A percentile compares a stretch with the other conserved stretches of the same genome.
Evolutionary conservation across 495 filamentous ascomycete genomes (phyloP).

Genomic region (Aspergillus taichungensis): DNA sequence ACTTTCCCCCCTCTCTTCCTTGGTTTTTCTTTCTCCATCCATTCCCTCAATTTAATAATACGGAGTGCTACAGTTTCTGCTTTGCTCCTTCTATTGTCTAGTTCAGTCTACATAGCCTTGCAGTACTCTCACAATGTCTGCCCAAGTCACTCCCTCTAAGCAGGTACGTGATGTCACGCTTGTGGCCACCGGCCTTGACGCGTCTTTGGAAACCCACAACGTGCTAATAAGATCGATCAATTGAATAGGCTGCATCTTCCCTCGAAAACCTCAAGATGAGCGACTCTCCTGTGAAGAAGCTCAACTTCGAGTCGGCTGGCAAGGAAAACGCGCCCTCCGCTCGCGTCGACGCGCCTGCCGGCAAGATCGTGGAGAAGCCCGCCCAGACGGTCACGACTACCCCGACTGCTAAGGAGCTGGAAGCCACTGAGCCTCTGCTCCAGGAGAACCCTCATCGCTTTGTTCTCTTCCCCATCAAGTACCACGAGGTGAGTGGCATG

Average conservation of each 20-base stretch:
- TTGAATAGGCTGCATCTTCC: conserved; percentile 65
- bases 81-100: conserved; percentile 12
- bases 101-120: conserved; percentile 2
- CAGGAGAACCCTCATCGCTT: conserved; percentile 95
- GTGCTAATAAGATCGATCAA: conserved; percentile 14
- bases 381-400: conserved; percentile 40
- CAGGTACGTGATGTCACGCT: conserved; percentile 53
- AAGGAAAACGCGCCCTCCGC: conserved; percentile 78
- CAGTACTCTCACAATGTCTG: conserved; percentile 47
- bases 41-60: conserved; percentile 8
- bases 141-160: conserved; percentile 77
- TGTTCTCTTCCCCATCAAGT: conserved; percentile 98
- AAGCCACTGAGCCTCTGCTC: conserved; percentile 81
- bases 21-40: conserved; percentile 17
- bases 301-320: conserved; percentile 57
- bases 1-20: conserved; percentile 9
- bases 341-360: conserved; percentile 37
- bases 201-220: conserved; percentile 16
- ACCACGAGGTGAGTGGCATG: conserved; percentile 82
- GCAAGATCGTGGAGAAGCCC: conserved; percentile 45
- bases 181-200: conserved; percentile 27
- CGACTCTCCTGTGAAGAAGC: conserved; percentile 85
- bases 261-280: conserved; percentile 84
- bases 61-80: conserved; percentile 11
- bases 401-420: conserved; percentile 56